Conservation (phyloP, 331 rosid species). For the Telfairia occidentalis region DNA sequence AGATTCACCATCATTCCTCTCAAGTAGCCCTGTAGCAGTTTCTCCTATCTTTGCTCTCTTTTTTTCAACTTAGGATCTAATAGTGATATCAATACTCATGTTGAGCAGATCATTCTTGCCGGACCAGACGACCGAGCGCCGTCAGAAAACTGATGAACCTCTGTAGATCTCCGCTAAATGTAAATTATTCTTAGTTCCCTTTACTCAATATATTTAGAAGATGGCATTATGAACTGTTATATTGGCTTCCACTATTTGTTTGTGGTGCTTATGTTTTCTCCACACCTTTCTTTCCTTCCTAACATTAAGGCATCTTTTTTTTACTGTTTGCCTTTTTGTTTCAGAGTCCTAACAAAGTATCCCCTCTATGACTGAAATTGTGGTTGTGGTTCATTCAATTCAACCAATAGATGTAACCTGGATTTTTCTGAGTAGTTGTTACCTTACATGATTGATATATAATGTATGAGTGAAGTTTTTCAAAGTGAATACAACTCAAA, state of each 20-base stretch:
- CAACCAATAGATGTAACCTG: conserved; percentile 3
- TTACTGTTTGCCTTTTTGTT: conserved; percentile 53
- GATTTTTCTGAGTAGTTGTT: background rate
- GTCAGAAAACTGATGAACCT: conserved; percentile 30
- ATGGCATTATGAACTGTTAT: conserved; percentile 27
- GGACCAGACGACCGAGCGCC: conserved; percentile 71
- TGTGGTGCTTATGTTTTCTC: conserved; percentile 9
- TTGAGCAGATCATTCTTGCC: conserved; percentile 58
- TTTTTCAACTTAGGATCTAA: conserved; percentile 7
- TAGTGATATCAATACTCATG: conserved; percentile 9
- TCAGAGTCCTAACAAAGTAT: conserved; percentile 24
- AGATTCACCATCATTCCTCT: background rate
- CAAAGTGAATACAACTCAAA: background rate
- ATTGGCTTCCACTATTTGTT: conserved; percentile 17
- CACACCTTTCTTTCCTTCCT: conserved; percentile 20
- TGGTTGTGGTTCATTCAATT: conserved; percentile 9
- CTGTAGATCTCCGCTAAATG: conserved; percentile 23
- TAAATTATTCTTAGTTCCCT: conserved; percentile 30
- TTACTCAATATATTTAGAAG: conserved; percentile 29
- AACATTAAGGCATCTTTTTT: conserved; percentile 54
- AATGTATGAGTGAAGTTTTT: background rate
- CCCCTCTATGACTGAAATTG: background rate
- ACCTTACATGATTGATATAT: background rate
- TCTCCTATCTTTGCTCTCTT: background rate
- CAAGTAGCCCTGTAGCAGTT: background rate